Evolutionary conservation across 331 rosid species (phyloP), one percentile per base, ranked within the genome.

Genomic region (Stylosanthes scabra): DNA sequence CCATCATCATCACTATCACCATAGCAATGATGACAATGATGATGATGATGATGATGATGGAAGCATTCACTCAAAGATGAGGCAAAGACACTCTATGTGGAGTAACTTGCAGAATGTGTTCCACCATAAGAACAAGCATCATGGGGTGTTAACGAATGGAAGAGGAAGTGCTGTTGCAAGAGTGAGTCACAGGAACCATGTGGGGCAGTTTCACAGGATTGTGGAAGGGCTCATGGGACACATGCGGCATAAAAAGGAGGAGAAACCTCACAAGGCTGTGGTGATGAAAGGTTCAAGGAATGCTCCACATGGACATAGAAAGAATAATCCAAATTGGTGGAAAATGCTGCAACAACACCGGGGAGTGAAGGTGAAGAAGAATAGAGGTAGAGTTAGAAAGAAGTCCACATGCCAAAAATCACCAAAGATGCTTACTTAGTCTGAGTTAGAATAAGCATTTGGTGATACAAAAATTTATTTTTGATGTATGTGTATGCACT

Each of bases 241-340:
- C 55, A 63, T 79, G 2, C 71, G 70, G 70, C 86, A 74, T 72
- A 87, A 82, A 75, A 81, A 76, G 57, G 61, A 44, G 8, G 80
- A 77, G 57, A 60, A 31, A 31, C 37, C 65, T 45, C 64, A 81
- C 16, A 75, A 56, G 56, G 76, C 46, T 25, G 40, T 12, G 75
- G 39, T 55, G n/a, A n/a, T n/a, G 20, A 57, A 59, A 63, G 57
- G 66, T 44, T 56, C 78, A 3, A 59, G 72, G 10, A 46, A 51
- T 41, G 61, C 28, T 25, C 6, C 80, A 50, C 84, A 6, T 45
- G 80, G 77, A 62, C 73, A 58, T 49, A 47, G 77, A 12, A 52
- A 54, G 55, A 84, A 64, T 65, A 91, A 88, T 70, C 60, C 72
- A 65, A 86, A 70, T 29, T 85, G 88, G 91, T 81, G 90, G 97